Percentiles rank a stretch among this genome's conserved stretches.
Evolutionary conservation across 768 basidiomycete species (phyloP).

Genomic region (Leccinum longicurvipes): DNA sequence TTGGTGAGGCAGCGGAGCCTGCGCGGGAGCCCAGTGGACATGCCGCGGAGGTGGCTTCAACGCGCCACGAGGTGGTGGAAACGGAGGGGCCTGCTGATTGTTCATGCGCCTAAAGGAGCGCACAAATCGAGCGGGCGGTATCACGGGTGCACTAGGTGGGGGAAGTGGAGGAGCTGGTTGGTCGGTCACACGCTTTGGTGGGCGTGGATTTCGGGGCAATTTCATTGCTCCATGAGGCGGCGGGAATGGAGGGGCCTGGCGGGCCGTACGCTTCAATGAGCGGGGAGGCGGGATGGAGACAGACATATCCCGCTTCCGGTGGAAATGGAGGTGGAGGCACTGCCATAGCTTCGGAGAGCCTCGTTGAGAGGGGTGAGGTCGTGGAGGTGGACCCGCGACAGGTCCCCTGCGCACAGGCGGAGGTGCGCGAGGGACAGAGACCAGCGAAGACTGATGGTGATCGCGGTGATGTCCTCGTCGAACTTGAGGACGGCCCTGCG

Average conservation of each 20-base stretch:
- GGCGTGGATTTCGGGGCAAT: constrained; percentile 9
- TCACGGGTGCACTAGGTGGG: constrained; percentile 16
- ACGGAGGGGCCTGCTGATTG: constrained; percentile 14
- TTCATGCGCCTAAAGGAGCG: neutral
- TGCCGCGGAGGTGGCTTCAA: constrained; percentile 16
- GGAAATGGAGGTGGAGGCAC: constrained; percentile 26
- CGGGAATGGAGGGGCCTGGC: constrained; percentile 17
- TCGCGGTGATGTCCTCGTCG: constrained; percentile 21
- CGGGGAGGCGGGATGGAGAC: constrained; percentile 5
- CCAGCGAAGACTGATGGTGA: constrained; percentile 6
- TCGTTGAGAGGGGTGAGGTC: constrained; percentile 14
- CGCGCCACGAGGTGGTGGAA: constrained; percentile 22
- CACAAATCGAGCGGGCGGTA: constrained; percentile 3
- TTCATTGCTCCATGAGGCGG: constrained; percentile 18
- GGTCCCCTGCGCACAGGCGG: constrained; percentile 16
- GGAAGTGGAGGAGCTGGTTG: constrained; percentile 17
- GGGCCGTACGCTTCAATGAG: constrained; percentile 1
- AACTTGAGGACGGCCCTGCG: constrained; percentile 16
- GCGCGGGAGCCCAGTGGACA: constrained; percentile 31
- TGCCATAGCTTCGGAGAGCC: constrained; percentile 13
- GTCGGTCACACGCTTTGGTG: constrained; percentile 1
- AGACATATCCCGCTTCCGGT: constrained; percentile 21
- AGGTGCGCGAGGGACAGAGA: constrained; percentile 10
- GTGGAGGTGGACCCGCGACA: constrained; percentile 6
- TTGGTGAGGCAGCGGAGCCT: constrained; percentile 22